phyloP scores from a whole-genome alignment of 768 basidiomycete species.

The Calocybe indica region DNA sequence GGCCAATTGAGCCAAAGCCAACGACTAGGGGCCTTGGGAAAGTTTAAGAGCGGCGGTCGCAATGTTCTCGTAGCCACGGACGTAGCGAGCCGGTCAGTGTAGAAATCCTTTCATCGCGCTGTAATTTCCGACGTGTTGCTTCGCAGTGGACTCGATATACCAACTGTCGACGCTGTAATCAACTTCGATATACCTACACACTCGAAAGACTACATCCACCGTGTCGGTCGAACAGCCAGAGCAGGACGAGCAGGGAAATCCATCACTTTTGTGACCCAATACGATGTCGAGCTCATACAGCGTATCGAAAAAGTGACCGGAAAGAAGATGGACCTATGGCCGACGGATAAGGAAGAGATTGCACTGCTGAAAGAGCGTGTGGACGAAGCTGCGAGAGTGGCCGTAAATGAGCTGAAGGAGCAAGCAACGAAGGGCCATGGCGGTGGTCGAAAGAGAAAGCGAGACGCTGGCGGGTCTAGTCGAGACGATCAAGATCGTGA shows the following conservation, averaged over 20 bases:
- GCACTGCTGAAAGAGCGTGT: conserved; percentile 84
- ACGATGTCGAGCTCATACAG: conserved; percentile 94
- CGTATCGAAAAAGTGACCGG: conserved; percentile 90
- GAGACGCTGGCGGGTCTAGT: conserved; percentile 40
- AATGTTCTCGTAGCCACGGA: conserved; percentile 94
- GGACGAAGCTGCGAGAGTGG: conserved; percentile 75
- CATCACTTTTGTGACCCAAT: conserved; percentile 97
- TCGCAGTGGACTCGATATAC: conserved; percentile 86
- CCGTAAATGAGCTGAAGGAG: conserved; percentile 80
- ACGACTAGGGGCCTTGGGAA: conserved; percentile 85
- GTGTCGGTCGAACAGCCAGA: conserved; percentile 95
- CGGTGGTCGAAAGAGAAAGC: conserved; percentile 33
- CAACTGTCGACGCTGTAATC: conserved; percentile 92
- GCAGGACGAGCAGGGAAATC: conserved; percentile 97
- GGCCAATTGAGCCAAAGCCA: conserved; percentile 93
- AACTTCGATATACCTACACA: conserved; percentile 98
- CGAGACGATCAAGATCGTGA: conserved; percentile 84
- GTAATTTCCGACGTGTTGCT: background rate
- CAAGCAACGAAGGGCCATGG: conserved; percentile 40
- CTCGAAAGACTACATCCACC: conserved; percentile 98
- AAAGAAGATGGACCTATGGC: conserved; percentile 89
- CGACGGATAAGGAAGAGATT: conserved; percentile 84
- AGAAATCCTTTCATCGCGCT: background rate
- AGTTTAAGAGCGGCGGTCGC: conserved; percentile 93
- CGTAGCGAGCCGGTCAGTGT: conserved; percentile 79